These are phyloP conservation scores for Conringia planisiliqua DNA, from an alignment of 345 rosid species.

Conservation along the genomic window DNA sequence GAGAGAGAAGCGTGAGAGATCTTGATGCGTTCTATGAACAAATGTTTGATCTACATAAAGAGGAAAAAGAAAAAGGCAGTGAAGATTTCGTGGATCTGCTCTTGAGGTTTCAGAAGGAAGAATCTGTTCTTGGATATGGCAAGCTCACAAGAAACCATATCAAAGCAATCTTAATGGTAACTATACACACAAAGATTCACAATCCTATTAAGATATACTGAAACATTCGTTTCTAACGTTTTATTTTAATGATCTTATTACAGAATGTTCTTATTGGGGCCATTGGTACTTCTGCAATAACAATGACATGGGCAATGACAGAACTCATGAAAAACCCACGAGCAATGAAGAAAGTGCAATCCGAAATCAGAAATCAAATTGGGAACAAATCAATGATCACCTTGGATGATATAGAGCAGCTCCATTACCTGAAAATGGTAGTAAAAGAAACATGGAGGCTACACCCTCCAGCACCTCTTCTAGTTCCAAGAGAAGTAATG, in stretches of 20 bases:
- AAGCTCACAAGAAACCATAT: conserved; percentile 30
- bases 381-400: conserved; percentile 31
- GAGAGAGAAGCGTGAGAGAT: conserved; percentile 35
- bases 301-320: conserved; percentile 47
- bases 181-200: not conserved
- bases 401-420: conserved; percentile 29
- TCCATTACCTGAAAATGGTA: conserved; percentile 43
- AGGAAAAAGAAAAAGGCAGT: conserved; percentile 5
- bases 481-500: conserved; percentile 47
- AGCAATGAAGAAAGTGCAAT: conserved; percentile 40
- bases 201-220: not conserved
- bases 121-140: conserved; percentile 23
- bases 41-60: conserved; percentile 42
- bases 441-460: conserved; percentile 50
- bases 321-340: conserved; percentile 41
- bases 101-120: conserved; percentile 26
- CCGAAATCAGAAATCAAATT: conserved; percentile 37
- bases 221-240: not conserved
- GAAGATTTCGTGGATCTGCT: conserved; percentile 39
- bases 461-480: conserved; percentile 49
- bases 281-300: conserved; percentile 24
- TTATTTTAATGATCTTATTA: not conserved
- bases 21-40: conserved; percentile 43
- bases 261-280: conserved; percentile 37
- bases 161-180: conserved; percentile 35